Conservation (phyloP, 768 basidiomycete species). For the Termitomyces heimii region DNA sequence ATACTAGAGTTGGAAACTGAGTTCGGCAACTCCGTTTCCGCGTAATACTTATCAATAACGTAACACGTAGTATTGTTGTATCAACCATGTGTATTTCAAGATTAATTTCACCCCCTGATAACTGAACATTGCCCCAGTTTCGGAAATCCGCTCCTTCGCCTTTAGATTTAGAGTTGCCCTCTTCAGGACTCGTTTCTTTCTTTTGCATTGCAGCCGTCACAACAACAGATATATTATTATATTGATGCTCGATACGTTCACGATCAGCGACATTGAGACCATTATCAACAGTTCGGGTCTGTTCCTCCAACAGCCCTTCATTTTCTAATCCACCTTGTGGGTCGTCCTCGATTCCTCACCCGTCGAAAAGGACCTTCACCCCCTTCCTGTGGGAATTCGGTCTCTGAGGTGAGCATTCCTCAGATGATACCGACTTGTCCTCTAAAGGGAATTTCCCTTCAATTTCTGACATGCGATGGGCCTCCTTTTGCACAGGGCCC, state of each 20-base stretch:
- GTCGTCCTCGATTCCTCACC: not conserved
- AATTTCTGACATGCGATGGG: too few relatives aligned
- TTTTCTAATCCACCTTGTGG: not conserved
- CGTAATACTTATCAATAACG: too few relatives aligned
- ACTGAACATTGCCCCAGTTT: not conserved
- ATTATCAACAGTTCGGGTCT: not conserved
- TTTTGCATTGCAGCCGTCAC: rapidly evolving
- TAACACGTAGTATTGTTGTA: too few relatives aligned
- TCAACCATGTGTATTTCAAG: not conserved
- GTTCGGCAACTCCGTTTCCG: too few relatives aligned
- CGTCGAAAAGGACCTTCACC: not conserved
- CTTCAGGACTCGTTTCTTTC: too few relatives aligned
- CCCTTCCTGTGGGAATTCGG: not conserved
- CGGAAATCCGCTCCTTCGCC: not conserved
- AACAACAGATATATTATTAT: not conserved
- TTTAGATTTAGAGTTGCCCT: not conserved
- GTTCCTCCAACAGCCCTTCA: not conserved
- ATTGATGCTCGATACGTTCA: not conserved
- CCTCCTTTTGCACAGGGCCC: too few relatives aligned
- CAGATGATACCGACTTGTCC: not conserved
- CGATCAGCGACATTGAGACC: not conserved
- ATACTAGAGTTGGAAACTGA: too few relatives aligned
- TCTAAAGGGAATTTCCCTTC: too few relatives aligned
- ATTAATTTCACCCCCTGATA: not conserved
- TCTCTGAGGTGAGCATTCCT: not conserved